Percentiles rank a stretch among this genome's conserved stretches.
These are phyloP conservation scores for Ichthyophthirius multifiliis DNA, from an alignment of 169 alveolate genomes.

Conservation along the genomic window DNA sequence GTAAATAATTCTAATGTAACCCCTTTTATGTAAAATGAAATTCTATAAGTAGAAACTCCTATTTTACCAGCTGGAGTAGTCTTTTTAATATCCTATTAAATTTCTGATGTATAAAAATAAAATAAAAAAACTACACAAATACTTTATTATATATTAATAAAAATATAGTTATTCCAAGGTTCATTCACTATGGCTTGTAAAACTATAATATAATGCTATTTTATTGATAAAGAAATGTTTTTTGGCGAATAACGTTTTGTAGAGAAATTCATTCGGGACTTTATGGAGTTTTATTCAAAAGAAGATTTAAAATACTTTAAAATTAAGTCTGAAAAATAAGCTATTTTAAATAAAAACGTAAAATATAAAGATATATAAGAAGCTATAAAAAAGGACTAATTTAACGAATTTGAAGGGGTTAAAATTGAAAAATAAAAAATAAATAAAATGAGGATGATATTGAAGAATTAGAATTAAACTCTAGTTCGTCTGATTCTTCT, in stretches of 20 bases:
- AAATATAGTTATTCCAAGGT: conserved; percentile 30
- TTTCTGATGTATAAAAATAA: not conserved
- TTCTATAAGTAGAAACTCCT: conserved; percentile 1
- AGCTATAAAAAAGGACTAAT: not conserved
- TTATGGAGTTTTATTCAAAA: conserved; percentile 26
- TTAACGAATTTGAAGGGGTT: not conserved
- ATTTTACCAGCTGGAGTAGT: not conserved
- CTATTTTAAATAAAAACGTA: not conserved
- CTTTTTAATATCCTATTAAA: not conserved
- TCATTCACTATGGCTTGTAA: conserved; percentile 35
- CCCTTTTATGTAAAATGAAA: conserved; percentile 16
- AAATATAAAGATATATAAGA: not conserved
- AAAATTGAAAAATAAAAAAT: not conserved
- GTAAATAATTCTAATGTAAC: conserved; percentile 4
- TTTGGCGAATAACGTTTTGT: conserved; percentile 41
- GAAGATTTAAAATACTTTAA: not conserved
- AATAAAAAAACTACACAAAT: not conserved
- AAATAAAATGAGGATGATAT: not conserved
- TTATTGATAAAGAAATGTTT: conserved; percentile 35
- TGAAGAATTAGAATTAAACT: not conserved
- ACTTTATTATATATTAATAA: not conserved
- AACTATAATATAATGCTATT: conserved; percentile 30
- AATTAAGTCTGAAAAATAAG: not conserved
- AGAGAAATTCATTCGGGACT: conserved; percentile 28
- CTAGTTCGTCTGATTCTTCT: not conserved